Evolutionary conservation across 2,329 filamentous ascomycete genomes (phyloP), one percentile per base, ranked within the genome.

Genomic region (Cercospora nicotianae): DNA sequence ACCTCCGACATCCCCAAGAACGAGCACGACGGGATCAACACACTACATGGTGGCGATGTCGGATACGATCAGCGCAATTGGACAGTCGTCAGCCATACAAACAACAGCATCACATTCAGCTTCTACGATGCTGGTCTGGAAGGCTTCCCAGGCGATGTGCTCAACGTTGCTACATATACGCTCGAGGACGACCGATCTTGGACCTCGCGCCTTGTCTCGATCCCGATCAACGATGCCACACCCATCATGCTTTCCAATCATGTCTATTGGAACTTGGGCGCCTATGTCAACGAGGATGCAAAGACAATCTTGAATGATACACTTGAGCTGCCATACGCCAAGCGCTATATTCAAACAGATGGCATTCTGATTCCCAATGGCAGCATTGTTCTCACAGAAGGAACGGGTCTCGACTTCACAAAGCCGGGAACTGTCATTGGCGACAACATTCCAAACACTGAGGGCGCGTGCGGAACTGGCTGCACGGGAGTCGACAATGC

Each of bases 241-340:
- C 91, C 91, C 60, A 92, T 94, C 78, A 94, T 94, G 91, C 84
- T 94, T 67, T 91, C 86, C 76, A 87, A 88, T 53, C 88, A 90
- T 78, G 87, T 87, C 7, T 94, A 94, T 84, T 94, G 91, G 91
- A 94, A 94, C 78, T 83, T 94, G 55, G 91, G 94, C 75, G 91
- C 89, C 36, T 94, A 91, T 75, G 85, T 89, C 75, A 92, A 93
- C 80, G 87, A 90, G 67, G 84, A 90, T 77, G 91, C 90, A 2
- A 82, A 83, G 66, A 83, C 81, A 1, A 85, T 86, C 13, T 83
- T 91, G 64, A 91, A 93, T 81, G 90, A 93, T 81, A 90, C 89
- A 13, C 83, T 94, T 57, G 84, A 89, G 77, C 77, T 94, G 77
- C 91, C 91, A 3, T 92, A 91, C 80, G 88, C 73, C 30, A 71